A percentile compares a stretch with the other conserved stretches of the same genome.
Conservation (phyloP, 1,284 basidiomycete genomes). For the Rugosomyces carneus region DNA sequence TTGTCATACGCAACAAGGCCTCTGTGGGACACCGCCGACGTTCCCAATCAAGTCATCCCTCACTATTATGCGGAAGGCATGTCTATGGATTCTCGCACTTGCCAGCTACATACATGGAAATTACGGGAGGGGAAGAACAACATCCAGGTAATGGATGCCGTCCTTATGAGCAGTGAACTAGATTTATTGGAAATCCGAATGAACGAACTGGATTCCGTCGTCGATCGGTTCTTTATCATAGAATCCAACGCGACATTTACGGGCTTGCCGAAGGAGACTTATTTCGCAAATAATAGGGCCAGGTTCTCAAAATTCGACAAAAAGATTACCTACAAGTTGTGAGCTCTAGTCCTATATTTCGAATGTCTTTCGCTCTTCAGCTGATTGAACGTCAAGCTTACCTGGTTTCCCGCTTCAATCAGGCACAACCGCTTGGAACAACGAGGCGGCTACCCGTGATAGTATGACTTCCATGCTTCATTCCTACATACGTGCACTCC, state of each 20-base stretch:
- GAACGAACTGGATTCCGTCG: conserved; percentile 55
- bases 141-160: conserved; percentile 45
- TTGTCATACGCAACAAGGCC: conserved; percentile 58
- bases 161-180: conserved; percentile 59
- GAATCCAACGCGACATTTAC: conserved; percentile 63
- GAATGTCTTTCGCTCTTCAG: conserved; percentile 12
- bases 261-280: conserved; percentile 49
- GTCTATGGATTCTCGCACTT: conserved; percentile 37
- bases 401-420: conserved; percentile 32
- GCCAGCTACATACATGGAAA: conserved; percentile 52
- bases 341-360: conserved; percentile 12
- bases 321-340: conserved; percentile 51
- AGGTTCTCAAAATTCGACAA: conserved; percentile 46
- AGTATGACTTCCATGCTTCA: conserved; percentile 41
- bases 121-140: conserved; percentile 23
- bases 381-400: conserved; percentile 21
- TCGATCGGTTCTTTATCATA: conserved; percentile 62
- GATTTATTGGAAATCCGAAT: conserved; percentile 66
- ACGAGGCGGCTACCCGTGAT: conserved; percentile 31
- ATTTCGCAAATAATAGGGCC: conserved; percentile 42
- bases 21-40: conserved; percentile 54
- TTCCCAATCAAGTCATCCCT: conserved; percentile 39
- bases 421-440: conserved; percentile 36
- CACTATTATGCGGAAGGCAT: conserved; percentile 56
- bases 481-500: conserved; percentile 27